These are phyloP conservation scores for Tetracladium setigerum DNA, from an alignment of 495 filamentous ascomycete genomes.

Conservation along the genomic window DNA sequence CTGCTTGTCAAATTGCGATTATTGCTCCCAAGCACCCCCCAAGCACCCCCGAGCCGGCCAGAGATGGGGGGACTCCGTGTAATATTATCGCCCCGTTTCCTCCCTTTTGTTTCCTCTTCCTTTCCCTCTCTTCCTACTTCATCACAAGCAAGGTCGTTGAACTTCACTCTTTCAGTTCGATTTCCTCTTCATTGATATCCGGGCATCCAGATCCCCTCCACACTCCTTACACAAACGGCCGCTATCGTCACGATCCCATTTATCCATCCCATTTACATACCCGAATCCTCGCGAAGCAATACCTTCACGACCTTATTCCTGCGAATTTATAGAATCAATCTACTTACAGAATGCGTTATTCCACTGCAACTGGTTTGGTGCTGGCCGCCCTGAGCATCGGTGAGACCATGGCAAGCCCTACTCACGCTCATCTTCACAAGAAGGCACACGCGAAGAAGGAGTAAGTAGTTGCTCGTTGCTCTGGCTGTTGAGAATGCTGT, in stretches of 20 bases:
- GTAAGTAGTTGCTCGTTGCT: conserved; percentile 7
- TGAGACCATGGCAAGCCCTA: conserved; percentile 20
- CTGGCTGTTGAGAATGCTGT: not conserved
- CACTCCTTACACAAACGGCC: conserved; percentile 15
- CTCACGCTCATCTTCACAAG: conserved; percentile 17
- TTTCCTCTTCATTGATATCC: conserved; percentile 14
- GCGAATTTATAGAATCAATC: not conserved
- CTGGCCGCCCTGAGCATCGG: conserved; percentile 18
- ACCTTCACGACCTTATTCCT: not conserved
- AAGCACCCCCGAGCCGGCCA: not conserved
- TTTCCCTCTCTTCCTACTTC: conserved; percentile 3
- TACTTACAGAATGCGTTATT: conserved; percentile 15
- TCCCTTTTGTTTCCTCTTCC: conserved; percentile 2
- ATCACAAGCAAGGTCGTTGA: conserved; percentile 10
- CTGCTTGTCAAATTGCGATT: no score
- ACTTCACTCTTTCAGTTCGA: conserved; percentile 6
- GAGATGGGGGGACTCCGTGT: not conserved
- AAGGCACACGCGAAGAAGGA: conserved; percentile 19
- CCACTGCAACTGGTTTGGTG: conserved; percentile 15
- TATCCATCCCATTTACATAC: not conserved
- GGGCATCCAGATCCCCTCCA: conserved; percentile 20
- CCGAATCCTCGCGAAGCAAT: not conserved
- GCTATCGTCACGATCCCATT: conserved; percentile 4
- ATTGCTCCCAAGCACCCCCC: not conserved
- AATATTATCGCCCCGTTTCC: conserved; percentile 7